phyloP scores from a whole-genome alignment of 257 asterid species.

The Ligustrum vulgare region DNA sequence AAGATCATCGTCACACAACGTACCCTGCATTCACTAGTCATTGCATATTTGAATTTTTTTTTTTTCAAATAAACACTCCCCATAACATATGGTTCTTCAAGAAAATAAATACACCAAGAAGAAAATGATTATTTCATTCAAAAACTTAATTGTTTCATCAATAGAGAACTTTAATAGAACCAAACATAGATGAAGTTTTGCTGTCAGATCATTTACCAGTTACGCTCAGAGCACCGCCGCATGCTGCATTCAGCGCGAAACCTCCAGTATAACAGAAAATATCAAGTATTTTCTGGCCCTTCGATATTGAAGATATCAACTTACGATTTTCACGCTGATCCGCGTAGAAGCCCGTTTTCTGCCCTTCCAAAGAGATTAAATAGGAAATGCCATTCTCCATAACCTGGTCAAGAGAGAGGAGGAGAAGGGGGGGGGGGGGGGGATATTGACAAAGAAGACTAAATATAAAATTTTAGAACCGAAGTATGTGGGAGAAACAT shows the following conservation, averaged over 20 bases:
- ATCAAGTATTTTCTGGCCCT: slow-evolving; percentile 75
- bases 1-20: not conserved
- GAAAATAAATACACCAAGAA: not conserved
- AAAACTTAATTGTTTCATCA: not conserved
- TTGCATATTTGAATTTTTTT: not conserved
- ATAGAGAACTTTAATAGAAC: not conserved
- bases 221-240: slow-evolving; percentile 75
- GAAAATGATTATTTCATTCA: not conserved
- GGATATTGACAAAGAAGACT: slow-evolving; percentile 5
- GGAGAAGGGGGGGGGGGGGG: no score
- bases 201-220: slow-evolving; percentile 49
- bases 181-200: not conserved
- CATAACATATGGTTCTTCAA: not conserved
- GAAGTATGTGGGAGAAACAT: not conserved
- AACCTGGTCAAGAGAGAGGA: slow-evolving; percentile 61
- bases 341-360: slow-evolving; percentile 94
- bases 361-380: slow-evolving; percentile 84
- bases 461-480: not conserved
- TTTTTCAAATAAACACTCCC: not conserved
- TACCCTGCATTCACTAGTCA: not conserved
- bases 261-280: slow-evolving; percentile 96
- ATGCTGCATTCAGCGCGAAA: slow-evolving; percentile 84
- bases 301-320: slow-evolving; percentile 73
- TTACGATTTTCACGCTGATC: slow-evolving; percentile 95
- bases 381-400: slow-evolving; percentile 79